Base-by-base conservation (phyloP, 2,329 filamentous ascomycete genomes). In the Davidsoniella virescens region DNA sequence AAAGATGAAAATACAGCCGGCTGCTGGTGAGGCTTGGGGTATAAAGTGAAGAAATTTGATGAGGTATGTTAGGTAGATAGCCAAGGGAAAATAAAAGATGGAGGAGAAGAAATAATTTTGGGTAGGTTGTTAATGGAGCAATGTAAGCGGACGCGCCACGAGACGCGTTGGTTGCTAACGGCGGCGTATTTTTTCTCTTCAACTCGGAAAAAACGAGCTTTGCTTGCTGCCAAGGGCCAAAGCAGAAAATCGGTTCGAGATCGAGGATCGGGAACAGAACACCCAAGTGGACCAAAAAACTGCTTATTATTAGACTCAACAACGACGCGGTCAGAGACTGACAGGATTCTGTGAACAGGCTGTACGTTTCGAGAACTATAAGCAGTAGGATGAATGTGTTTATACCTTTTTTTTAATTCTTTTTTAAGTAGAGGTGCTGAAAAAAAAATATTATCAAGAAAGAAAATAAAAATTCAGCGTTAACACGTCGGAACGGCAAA, bases 41-140 rank as follows among this genome's bases (percentile, higher is more conserved):
- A 33, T 33, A 33, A 33, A 33, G 29, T 33, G 12, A 12, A 33
- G 7, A 33, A 33, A 33, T 33, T 12, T 33, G 29, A 33, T 33
- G 7, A 33, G 12, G 4, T 33, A 9, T 33, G 29, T 9, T 33
- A 33, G 29, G 8, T 33, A 12, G 29, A 12, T 33, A 33, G 29
- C 29, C 29, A 33, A 12, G 12, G 10, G 29, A 33, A 33, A 33
- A 33, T 12, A 8, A 33, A 8, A 38, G 33, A 23, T 38, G 36
- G 44, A 36, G 44, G 44, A 33, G 36, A 17, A 18, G 39, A 39
- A 47, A 38, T 38, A 47, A 47, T 47, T 18, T 33, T 47, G 44
- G 33, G 33, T 23, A 47, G 29, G 33, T 29, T 20, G 44, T 47
- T 37, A 47, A 47, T 39, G 33, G 44, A 37, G 44, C 38, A 37